Percentiles rank a stretch among this genome's conserved stretches.
phyloP scores from a whole-genome alignment of 1,284 basidiomycete genomes.

The Irpex lacteus region DNA sequence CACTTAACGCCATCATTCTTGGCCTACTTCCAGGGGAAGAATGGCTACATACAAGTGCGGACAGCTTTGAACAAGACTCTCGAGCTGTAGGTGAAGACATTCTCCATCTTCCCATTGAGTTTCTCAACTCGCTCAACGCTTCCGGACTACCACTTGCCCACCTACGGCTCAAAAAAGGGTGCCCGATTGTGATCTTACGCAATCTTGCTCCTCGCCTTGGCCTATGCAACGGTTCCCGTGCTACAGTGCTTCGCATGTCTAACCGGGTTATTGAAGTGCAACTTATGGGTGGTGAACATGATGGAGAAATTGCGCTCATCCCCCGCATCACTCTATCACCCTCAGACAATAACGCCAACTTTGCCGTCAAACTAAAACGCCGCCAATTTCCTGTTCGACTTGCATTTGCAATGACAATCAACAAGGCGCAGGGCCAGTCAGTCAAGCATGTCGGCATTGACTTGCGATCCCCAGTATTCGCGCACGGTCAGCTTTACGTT shows the following conservation, averaged over 20 bases:
- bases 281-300: conserved; percentile 23
- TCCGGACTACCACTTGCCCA: not conserved
- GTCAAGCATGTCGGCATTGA: conserved; percentile 30
- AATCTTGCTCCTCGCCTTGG: conserved; percentile 34
- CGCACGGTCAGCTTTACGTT: conserved; percentile 44
- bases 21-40: not conserved
- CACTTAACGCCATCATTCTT: not conserved
- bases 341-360: conserved; percentile 22
- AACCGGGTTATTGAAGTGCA: conserved; percentile 18
- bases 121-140: not conserved
- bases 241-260: conserved; percentile 15
- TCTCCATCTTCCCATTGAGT: not conserved
- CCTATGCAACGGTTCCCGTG: conserved; percentile 34
- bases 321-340: conserved; percentile 16
- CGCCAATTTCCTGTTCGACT: conserved; percentile 38
- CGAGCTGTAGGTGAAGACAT: not conserved
- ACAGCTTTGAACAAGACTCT: not conserved
- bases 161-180: not conserved
- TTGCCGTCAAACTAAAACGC: conserved; percentile 25
- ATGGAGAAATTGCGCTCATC: conserved; percentile 27
- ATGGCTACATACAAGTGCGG: not conserved
- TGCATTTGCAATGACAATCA: conserved; percentile 42
- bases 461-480: conserved; percentile 34
- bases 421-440: conserved; percentile 44
- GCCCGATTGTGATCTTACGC: conserved; percentile 34